Evolutionary conservation across 495 filamentous ascomycete species (phyloP), one percentile per base, ranked within the genome.

Genomic region (Elasticomyces elasticus): DNA sequence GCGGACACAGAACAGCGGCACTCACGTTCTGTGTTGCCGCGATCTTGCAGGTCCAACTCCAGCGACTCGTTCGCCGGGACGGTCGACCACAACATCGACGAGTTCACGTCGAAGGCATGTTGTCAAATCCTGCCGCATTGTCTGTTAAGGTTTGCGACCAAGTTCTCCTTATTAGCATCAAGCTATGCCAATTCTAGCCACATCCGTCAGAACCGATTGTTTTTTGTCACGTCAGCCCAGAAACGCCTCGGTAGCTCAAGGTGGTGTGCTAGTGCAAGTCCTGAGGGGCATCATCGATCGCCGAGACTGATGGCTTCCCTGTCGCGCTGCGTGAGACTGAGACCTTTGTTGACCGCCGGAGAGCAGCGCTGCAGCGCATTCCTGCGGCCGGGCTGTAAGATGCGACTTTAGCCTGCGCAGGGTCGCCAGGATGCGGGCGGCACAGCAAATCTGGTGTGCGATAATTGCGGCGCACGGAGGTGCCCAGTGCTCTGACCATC

Each of bases 181-280:
- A 45, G 24, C 42, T 23, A 45, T 40, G 35, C 42, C 42, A 45
- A 10, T 5, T 26, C 24, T 23, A 12, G 42, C 20, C 42, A 23
- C 5, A 45, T 4, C 13, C 31, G 31, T 37, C 10, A 37, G 31
- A 37, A 10, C 31, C n/a, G n/a, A n/a, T n/a, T n/a, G 7, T 33
- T 15, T 33, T 15, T 33, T 15, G 15, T 43, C 40, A 43, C 6
- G n/a, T 19, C 13, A 23, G 42, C 42, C 3, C 19, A 45, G 42
- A 19, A 19, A 33, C 45, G 24, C 45, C 45, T 49, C 45, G 24
- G 45, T 49, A 49, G 25, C 45, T 49, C 45, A 49, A 25, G 17
- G 13, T 10, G 23, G 4, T 28, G 45, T 19, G 17, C 24, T 49
- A 30, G 24, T 19, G 28, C 24, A 19, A 2, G 24, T 49, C 20